Evolutionary conservation across 306 rosid genomes (phyloP).

Genomic region (Cicer chorassanicum): DNA sequence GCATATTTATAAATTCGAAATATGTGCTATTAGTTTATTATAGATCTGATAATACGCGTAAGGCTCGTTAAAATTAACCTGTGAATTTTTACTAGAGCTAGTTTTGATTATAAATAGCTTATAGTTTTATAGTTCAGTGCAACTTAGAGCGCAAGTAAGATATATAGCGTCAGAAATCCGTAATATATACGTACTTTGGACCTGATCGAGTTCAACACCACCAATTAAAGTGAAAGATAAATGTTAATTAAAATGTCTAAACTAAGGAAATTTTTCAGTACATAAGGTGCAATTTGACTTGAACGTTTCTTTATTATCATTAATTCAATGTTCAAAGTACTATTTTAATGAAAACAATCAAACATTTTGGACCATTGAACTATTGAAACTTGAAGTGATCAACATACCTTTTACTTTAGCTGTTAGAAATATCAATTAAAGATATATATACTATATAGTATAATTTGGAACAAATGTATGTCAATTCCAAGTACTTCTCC

Average conservation of each 20-base stretch:
- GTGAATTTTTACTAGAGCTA: constrained; percentile 1
- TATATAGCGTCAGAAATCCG: background rate
- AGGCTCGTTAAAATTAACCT: constrained; percentile 21
- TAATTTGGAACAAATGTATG: background rate
- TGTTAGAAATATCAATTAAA: background rate
- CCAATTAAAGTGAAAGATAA: background rate
- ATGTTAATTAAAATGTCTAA: constrained; percentile 7
- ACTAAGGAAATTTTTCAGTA: background rate
- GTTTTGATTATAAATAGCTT: too few relatives aligned
- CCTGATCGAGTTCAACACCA: constrained; percentile 15
- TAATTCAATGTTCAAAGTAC: constrained; percentile 46
- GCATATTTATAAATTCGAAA: too few relatives aligned
- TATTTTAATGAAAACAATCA: constrained; percentile 3
- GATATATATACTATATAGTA: background rate
- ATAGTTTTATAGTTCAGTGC: background rate
- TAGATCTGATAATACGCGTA: too few relatives aligned
- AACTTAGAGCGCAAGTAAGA: background rate
- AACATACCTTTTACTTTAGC: background rate
- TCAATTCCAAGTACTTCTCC: background rate
- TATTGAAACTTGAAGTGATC: constrained; percentile 37
- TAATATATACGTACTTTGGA: background rate
- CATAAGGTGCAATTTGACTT: constrained; percentile 43
- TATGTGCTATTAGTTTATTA: too few relatives aligned
- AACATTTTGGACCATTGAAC: constrained; percentile 5
- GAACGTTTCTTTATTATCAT: constrained; percentile 12